Percentiles rank a stretch among this genome's conserved stretches.
These are phyloP conservation scores for Chromosphaera perkinsii DNA, from an alignment of 208 protist species.

Conservation along the genomic window DNA sequence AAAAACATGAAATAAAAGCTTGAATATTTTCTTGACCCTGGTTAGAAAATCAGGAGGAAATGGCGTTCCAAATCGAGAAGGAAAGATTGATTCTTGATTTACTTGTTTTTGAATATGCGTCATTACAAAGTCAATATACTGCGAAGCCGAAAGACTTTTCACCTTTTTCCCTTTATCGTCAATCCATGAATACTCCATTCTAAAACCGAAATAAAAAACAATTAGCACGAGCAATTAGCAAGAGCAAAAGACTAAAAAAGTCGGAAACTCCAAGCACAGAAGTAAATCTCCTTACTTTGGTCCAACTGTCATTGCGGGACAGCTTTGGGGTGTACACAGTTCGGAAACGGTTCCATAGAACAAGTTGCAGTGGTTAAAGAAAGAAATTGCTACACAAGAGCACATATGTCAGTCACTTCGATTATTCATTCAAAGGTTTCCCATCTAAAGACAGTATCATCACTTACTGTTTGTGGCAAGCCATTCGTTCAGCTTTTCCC, in stretches of 20 bases:
- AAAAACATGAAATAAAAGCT: slow-evolving; percentile 50
- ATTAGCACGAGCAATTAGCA: not conserved
- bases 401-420: too few relatives aligned
- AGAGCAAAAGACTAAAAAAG: not conserved
- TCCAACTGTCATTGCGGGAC: slow-evolving; percentile 54
- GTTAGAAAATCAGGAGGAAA: slow-evolving; percentile 1
- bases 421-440: not conserved
- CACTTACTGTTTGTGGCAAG: slow-evolving; percentile 25
- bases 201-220: not conserved
- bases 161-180: slow-evolving; percentile 28
- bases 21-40: slow-evolving; percentile 8
- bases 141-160: slow-evolving; percentile 13
- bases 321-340: slow-evolving; percentile 48
- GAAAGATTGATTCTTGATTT: slow-evolving; percentile 16
- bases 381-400: slow-evolving; percentile 23
- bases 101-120: not conserved
- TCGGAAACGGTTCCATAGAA: slow-evolving; percentile 57
- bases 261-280: not conserved
- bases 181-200: slow-evolving; percentile 22
- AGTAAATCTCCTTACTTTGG: slow-evolving; percentile 15
- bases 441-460: not conserved
- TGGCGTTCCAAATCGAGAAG: slow-evolving; percentile 14
- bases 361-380: slow-evolving; percentile 63
- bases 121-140: slow-evolving; percentile 22
- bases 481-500: slow-evolving; percentile 23